These are phyloP conservation scores for Glonium stellatum DNA, from an alignment of 495 filamentous ascomycete species.

Conservation along the genomic window DNA sequence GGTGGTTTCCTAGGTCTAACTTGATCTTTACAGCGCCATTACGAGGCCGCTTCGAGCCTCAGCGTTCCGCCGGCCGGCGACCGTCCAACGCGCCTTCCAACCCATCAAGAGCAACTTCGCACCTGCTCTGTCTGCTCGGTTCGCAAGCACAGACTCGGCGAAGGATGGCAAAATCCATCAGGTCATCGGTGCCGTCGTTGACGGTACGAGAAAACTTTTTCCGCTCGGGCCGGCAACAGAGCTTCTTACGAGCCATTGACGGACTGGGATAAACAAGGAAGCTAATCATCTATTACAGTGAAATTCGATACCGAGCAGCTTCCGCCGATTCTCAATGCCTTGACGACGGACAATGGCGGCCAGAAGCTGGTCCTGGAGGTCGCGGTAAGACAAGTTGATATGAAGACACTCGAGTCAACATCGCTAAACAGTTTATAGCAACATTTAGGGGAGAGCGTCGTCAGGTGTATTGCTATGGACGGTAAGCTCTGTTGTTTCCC, in stretches of 20 bases:
- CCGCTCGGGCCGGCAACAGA: slow-evolving; percentile 10
- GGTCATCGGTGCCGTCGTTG: slow-evolving; percentile 65
- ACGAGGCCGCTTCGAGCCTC: slow-evolving; percentile 32
- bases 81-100: slow-evolving; percentile 31
- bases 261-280: slow-evolving; percentile 18
- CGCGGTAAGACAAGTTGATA: slow-evolving; percentile 58
- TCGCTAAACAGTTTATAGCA: slow-evolving; percentile 58
- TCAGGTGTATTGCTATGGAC: slow-evolving; percentile 99
- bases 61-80: slow-evolving; percentile 23
- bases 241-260: slow-evolving; percentile 13
- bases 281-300: slow-evolving; percentile 50
- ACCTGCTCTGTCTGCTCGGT: slow-evolving; percentile 33
- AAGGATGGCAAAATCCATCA: slow-evolving; percentile 40
- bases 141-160: slow-evolving; percentile 33
- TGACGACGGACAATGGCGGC: slow-evolving; percentile 83
- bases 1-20: slow-evolving; percentile 22
- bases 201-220: slow-evolving; percentile 51
- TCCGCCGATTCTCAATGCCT: slow-evolving; percentile 94
- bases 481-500: slow-evolving; percentile 51
- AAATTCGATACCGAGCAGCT: slow-evolving; percentile 96
- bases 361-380: slow-evolving; percentile 96
- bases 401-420: slow-evolving; percentile 10
- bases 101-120: slow-evolving; percentile 34
- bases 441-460: slow-evolving; percentile 99
- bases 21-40: slow-evolving; percentile 32